Evolutionary conservation across 73 alveolate species (phyloP).

Genomic region (Durusdinium trenchii): DNA sequence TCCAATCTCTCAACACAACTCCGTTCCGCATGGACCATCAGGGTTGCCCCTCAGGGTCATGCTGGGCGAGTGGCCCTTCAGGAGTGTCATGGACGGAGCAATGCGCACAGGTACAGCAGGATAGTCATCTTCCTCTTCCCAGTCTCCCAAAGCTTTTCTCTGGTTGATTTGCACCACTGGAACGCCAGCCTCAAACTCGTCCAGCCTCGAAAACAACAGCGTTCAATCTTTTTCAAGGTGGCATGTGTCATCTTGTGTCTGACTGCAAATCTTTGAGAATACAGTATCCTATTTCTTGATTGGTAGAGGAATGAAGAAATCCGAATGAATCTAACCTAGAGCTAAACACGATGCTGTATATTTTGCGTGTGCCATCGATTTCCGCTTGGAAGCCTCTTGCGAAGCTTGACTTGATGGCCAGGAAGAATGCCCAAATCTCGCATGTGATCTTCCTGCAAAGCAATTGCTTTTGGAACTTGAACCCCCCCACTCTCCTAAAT

Average conservation of each 20-base stretch:
- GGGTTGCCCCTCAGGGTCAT: background rate
- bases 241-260: too few relatives aligned
- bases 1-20: background rate
- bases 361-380: background rate
- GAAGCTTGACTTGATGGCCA: conserved; percentile 79
- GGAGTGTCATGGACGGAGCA: background rate
- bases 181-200: conserved; percentile 65
- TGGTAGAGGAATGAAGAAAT: background rate
- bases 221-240: too few relatives aligned
- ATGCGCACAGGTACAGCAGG: conserved; percentile 67
- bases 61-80: background rate
- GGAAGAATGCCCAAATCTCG: conserved; percentile 74
- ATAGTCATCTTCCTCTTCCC: conserved; percentile 89
- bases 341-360: background rate
- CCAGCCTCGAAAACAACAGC: conserved; percentile 39
- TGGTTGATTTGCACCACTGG: conserved; percentile 73
- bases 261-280: too few relatives aligned
- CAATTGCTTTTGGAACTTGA: too few relatives aligned
- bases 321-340: background rate
- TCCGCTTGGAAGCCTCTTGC: conserved; percentile 36
- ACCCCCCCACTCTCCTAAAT: too few relatives aligned
- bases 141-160: conserved; percentile 49
- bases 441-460: conserved; percentile 71
- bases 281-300: too few relatives aligned
- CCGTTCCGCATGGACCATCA: background rate